Evolutionary conservation across 805 yeast species (phyloP).

Genomic region (Metschnikowia chrysomelidarum): DNA sequence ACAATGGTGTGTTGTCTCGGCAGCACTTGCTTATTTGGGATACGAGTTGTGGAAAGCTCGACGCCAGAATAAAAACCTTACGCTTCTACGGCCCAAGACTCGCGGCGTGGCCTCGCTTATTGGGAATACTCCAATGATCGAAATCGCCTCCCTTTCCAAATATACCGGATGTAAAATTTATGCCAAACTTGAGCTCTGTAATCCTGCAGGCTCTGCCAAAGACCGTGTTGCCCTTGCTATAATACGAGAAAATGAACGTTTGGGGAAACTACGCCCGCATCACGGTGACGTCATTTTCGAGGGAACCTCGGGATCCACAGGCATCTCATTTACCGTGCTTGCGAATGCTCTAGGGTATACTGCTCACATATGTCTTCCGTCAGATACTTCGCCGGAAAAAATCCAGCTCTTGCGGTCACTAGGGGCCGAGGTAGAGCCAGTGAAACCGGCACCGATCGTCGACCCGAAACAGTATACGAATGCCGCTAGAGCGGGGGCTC

Average conservation of each 20-base stretch:
- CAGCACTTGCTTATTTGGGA: conserved; percentile 13
- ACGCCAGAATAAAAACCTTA: conserved; percentile 6
- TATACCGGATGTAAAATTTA: conserved; percentile 78
- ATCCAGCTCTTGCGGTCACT: conserved; percentile 63
- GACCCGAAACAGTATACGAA: conserved; percentile 93
- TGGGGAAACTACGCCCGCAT: conserved; percentile 56
- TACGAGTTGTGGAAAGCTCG: conserved; percentile 12
- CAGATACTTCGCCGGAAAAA: conserved; percentile 88
- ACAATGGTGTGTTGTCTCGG: conserved; percentile 19
- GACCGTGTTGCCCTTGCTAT: conserved; percentile 91
- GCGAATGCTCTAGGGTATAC: conserved; percentile 85
- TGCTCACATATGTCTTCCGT: conserved; percentile 92
- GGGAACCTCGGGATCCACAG: conserved; percentile 97
- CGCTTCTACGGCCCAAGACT: conserved; percentile 21
- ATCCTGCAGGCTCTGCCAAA: conserved; percentile 96
- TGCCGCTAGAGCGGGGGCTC: conserved; percentile 70
- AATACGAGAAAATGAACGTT: conserved; percentile 61
- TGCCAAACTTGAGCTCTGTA: conserved; percentile 81
- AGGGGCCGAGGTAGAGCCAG: conserved; percentile 83
- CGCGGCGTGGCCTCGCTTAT: conserved; percentile 75
- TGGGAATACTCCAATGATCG: conserved; percentile 87
- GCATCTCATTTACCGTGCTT: conserved; percentile 89
- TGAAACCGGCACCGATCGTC: conserved; percentile 92
- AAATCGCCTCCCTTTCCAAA: conserved; percentile 64
- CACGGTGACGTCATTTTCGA: conserved; percentile 78